Conservation (phyloP, 768 basidiomycete species). For the Tylopilus balloui region DNA sequence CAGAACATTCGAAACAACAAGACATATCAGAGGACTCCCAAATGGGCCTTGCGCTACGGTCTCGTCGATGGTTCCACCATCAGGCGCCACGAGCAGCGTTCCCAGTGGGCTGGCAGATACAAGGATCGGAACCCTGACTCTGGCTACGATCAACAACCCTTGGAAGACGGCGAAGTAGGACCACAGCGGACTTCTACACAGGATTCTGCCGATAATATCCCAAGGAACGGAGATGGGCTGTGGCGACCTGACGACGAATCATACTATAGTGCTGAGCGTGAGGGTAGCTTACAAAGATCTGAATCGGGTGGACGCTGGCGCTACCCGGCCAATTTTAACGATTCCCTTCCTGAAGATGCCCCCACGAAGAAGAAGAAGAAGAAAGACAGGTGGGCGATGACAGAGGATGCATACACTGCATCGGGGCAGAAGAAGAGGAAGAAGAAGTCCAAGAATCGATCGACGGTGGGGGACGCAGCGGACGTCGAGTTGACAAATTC, state of each 20-base stretch:
- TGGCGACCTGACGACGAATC: slow-evolving; percentile 77
- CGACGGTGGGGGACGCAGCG: slow-evolving; percentile 35
- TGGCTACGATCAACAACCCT: slow-evolving; percentile 61
- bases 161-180: slow-evolving; percentile 76
- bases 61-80: slow-evolving; percentile 79
- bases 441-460: slow-evolving; percentile 55
- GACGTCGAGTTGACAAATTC: slow-evolving; percentile 33
- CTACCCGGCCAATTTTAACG: slow-evolving; percentile 83
- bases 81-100: slow-evolving; percentile 71
- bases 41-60: slow-evolving; percentile 90
- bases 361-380: slow-evolving; percentile 57
- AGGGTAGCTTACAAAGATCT: slow-evolving; percentile 36
- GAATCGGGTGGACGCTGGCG: slow-evolving; percentile 59
- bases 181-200: slow-evolving; percentile 12
- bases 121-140: slow-evolving; percentile 73
- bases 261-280: slow-evolving; percentile 51
- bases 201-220: slow-evolving; percentile 6
- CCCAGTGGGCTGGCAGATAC: slow-evolving; percentile 85
- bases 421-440: slow-evolving; percentile 52
- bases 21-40: slow-evolving; percentile 86
- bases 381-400: slow-evolving; percentile 83
- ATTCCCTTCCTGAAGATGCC: slow-evolving; percentile 39
- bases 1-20: slow-evolving; percentile 97
- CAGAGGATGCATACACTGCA: slow-evolving; percentile 72
- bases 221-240: slow-evolving; percentile 44